Percentiles rank a stretch among this genome's conserved stretches.
Conservation (phyloP, 768 basidiomycete genomes). For the Lepiota brunneoincarnata region DNA sequence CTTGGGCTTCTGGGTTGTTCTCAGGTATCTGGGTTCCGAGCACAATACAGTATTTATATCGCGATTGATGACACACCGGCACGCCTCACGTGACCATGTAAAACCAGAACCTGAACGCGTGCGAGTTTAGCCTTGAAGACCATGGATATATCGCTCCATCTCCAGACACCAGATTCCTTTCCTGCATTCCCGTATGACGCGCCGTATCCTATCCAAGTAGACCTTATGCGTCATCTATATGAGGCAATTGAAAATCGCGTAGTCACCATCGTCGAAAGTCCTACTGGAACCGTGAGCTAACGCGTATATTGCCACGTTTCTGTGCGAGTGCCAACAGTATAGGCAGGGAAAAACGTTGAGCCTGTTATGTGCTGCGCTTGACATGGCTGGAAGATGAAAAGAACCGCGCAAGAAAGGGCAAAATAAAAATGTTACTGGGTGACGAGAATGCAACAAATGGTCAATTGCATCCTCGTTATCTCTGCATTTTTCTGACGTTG, state of each 20-base stretch:
- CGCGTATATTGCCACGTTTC: background rate
- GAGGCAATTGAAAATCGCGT: constrained; percentile 68
- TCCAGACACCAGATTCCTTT: constrained; percentile 68
- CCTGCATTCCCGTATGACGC: constrained; percentile 79
- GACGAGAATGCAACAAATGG: constrained; percentile 27
- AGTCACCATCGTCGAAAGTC: constrained; percentile 84
- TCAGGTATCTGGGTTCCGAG: background rate
- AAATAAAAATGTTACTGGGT: constrained; percentile 40
- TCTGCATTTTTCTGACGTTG: background rate
- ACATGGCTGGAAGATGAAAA: constrained; percentile 75
- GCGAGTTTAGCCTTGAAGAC: background rate
- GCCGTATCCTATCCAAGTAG: constrained; percentile 82
- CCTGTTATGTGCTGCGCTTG: constrained; percentile 70
- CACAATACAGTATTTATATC: background rate
- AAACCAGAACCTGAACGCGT: background rate
- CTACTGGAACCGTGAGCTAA: constrained; percentile 76
- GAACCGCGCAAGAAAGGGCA: constrained; percentile 65
- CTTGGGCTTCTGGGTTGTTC: background rate
- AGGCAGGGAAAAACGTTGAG: constrained; percentile 83
- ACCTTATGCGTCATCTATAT: constrained; percentile 89
- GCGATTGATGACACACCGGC: no score
- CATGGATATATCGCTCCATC: constrained; percentile 28
- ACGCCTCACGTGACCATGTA: constrained; percentile 4
- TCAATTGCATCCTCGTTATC: constrained; percentile 16
- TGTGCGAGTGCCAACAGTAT: background rate